Percentiles rank a stretch among this genome's conserved stretches.
Conservation (phyloP, 768 basidiomycete genomes). For the Mycena galopus region DNA sequence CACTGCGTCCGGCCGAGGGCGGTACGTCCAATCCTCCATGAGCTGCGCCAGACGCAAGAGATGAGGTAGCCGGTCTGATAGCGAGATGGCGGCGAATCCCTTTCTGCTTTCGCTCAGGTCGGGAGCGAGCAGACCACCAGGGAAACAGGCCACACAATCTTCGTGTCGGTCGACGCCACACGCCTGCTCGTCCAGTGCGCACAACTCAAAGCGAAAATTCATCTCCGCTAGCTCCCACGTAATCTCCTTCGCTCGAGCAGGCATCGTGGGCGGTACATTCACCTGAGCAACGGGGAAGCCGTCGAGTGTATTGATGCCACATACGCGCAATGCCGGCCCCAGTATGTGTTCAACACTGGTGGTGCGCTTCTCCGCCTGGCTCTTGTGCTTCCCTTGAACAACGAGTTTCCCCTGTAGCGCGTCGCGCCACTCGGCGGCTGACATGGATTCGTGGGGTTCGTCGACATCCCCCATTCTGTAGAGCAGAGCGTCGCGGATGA, state of each 20-base stretch:
- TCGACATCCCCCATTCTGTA: neutral
- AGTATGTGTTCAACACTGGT: neutral
- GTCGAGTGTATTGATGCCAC: neutral
- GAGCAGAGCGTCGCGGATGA: neutral
- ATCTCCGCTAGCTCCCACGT: conserved; percentile 1
- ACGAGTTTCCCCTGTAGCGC: neutral
- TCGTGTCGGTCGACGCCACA: too few species aligned
- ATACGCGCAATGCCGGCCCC: neutral
- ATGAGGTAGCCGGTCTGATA: neutral
- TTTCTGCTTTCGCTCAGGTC: neutral
- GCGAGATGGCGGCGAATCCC: neutral
- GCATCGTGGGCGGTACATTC: neutral
- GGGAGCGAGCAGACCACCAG: neutral
- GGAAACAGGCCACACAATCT: neutral
- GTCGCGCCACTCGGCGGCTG: too few species aligned
- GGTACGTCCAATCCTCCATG: too few species aligned
- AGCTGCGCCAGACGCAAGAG: neutral
- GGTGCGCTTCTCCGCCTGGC: neutral
- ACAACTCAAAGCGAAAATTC: too few species aligned
- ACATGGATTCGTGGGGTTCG: neutral
- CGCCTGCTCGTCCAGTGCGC: too few species aligned
- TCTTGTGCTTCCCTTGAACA: neutral
- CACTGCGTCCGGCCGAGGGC: too few species aligned
- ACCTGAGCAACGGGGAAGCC: neutral
- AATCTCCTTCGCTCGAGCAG: neutral